A percentile compares a stretch with the other conserved stretches of the same genome.
phyloP scores from a whole-genome alignment of 352 stramenopile species.

The Saprolegnia diclina region DNA sequence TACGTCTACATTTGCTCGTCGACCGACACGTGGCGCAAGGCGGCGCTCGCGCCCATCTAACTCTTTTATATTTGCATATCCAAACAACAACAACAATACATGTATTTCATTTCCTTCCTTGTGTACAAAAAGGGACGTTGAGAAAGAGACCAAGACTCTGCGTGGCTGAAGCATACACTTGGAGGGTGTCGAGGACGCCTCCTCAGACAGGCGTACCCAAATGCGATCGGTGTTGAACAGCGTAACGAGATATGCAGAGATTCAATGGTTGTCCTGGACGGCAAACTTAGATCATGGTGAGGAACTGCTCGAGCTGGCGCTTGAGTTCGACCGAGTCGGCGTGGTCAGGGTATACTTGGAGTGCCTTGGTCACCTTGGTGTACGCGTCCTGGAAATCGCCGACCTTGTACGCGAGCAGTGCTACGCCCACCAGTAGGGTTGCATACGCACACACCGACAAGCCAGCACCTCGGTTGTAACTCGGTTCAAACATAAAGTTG shows the following conservation, averaged over 20 bases:
- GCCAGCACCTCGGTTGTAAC: slow-evolving; percentile 78
- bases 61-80: neutral
- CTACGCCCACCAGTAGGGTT: slow-evolving; percentile 33
- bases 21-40: slow-evolving; percentile 21
- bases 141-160: no score
- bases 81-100: no score
- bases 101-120: neutral
- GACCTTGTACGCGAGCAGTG: slow-evolving; percentile 85
- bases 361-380: slow-evolving; percentile 77
- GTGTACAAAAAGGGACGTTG: no score
- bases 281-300: slow-evolving; percentile 73
- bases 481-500: slow-evolving; percentile 88
- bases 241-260: no score
- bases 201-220: no score
- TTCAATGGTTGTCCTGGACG: no score
- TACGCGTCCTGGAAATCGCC: slow-evolving; percentile 89
- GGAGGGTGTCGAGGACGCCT: no score
- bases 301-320: slow-evolving; percentile 78
- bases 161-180: no score
- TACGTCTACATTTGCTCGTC: slow-evolving; percentile 38
- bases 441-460: neutral
- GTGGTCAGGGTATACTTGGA: slow-evolving; percentile 74
- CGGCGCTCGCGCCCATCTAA: slow-evolving; percentile 15
- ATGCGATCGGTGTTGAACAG: no score
- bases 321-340: slow-evolving; percentile 86